A percentile compares a stretch with the other conserved stretches of the same genome.
Conservation (phyloP, 306 rosid genomes). For the Citrullus amarus region DNA sequence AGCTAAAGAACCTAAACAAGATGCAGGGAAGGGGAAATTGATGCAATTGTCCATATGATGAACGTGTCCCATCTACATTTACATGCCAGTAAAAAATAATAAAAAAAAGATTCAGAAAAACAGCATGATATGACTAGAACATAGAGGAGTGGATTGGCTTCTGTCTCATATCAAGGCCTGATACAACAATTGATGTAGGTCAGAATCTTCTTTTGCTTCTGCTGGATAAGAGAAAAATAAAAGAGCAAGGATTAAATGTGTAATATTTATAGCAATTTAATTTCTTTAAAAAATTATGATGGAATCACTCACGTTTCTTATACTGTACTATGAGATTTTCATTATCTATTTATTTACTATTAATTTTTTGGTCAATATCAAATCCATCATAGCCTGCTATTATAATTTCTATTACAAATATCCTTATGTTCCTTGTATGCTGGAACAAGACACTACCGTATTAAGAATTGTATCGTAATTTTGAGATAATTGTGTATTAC, state of each 20-base stretch:
- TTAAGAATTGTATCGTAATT: neutral
- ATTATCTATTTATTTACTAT: neutral
- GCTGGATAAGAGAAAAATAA: conserved; percentile 20
- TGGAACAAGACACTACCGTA: neutral
- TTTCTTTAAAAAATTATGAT: neutral
- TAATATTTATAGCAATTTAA: neutral
- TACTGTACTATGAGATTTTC: neutral
- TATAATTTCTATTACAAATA: neutral
- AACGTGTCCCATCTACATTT: neutral
- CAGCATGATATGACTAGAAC: conserved; percentile 6
- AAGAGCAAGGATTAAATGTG: neutral
- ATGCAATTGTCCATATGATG: neutral
- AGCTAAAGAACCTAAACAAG: neutral
- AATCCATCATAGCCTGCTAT: neutral
- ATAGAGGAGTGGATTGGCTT: conserved; percentile 8
- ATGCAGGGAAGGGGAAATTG: neutral
- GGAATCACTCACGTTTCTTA: neutral
- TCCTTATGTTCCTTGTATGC: neutral
- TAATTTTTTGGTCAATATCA: neutral
- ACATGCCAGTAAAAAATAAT: neutral
- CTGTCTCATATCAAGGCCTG: conserved; percentile 37
- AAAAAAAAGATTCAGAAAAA: neutral
- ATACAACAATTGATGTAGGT: conserved; percentile 65
- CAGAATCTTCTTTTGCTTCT: conserved; percentile 41
- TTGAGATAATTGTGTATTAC: neutral